These are phyloP conservation scores for Phycomyces nitens DNA, from an alignment of 192 early-diverging fungal species.

Conservation along the genomic window DNA sequence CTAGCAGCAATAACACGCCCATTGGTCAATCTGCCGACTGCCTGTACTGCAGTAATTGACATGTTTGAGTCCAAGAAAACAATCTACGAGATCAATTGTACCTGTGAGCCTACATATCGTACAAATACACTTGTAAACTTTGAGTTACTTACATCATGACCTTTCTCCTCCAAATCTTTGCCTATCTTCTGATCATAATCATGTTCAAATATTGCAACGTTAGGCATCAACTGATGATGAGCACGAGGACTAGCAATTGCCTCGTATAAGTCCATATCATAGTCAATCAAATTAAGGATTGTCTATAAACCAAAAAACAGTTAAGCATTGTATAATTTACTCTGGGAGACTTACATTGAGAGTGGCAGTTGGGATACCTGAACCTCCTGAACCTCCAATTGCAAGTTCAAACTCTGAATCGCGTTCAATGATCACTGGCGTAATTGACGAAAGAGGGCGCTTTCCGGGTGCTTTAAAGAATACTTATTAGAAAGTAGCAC, in stretches of 20 bases:
- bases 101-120: too few relatives aligned
- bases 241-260: conserved; percentile 73
- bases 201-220: conserved; percentile 54
- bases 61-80: too few relatives aligned
- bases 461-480: conserved; percentile 64
- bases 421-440: conserved; percentile 62
- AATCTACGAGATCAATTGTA: too few relatives aligned
- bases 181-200: conserved; percentile 33
- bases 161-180: conserved; percentile 26
- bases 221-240: conserved; percentile 91
- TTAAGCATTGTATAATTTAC: background rate
- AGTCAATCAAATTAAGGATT: conserved; percentile 74
- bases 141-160: conserved; percentile 32
- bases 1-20: conserved; percentile 26
- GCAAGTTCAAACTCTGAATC: conserved; percentile 65
- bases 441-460: conserved; percentile 72
- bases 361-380: conserved; percentile 74
- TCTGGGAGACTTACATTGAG: conserved; percentile 40
- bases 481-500: background rate
- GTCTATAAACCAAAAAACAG: conserved; percentile 39
- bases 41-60: conserved; percentile 22
- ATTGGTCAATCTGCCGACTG: conserved; percentile 15
- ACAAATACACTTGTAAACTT: too few relatives aligned
- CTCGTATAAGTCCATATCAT: conserved; percentile 56
- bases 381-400: conserved; percentile 86